These are phyloP conservation scores for Acacia crassicarpa DNA, from an alignment of 306 rosid species.

Conservation along the genomic window DNA sequence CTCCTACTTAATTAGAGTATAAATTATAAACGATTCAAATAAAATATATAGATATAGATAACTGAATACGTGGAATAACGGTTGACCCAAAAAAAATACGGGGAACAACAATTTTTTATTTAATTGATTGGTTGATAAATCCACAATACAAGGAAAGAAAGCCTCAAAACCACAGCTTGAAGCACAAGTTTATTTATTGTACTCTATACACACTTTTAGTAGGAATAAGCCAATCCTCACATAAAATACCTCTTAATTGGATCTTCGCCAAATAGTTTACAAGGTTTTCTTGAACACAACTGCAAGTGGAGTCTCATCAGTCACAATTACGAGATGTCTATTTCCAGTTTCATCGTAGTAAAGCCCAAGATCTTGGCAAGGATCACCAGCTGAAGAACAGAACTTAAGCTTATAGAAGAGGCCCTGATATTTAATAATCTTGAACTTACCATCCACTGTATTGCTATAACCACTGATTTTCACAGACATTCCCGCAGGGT, in stretches of 20 bases:
- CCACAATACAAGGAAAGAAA: background rate
- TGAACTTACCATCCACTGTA: background rate
- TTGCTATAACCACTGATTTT: background rate
- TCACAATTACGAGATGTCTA: background rate
- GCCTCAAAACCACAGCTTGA: background rate
- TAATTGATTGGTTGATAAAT: background rate
- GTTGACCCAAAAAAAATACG: too few relatives aligned
- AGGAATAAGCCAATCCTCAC: background rate
- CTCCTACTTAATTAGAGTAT: too few relatives aligned
- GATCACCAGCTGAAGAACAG: background rate
- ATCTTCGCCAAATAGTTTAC: background rate
- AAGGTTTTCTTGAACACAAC: conserved; percentile 1
- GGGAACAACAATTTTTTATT: background rate
- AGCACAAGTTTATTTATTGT: background rate
- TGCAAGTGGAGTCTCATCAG: background rate
- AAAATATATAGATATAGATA: too few relatives aligned
- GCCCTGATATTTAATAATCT: background rate
- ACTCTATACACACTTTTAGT: background rate
- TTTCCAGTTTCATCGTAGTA: background rate
- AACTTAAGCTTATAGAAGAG: background rate
- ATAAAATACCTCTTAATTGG: background rate
- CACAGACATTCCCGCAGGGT: background rate
- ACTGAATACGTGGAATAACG: background rate
- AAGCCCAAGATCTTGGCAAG: background rate
- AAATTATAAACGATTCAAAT: too few relatives aligned